Percentiles rank a stretch among this genome's conserved stretches.
Evolutionary conservation across 2,329 filamentous ascomycete species (phyloP).

Genomic region (Coleophoma crateriformis): DNA sequence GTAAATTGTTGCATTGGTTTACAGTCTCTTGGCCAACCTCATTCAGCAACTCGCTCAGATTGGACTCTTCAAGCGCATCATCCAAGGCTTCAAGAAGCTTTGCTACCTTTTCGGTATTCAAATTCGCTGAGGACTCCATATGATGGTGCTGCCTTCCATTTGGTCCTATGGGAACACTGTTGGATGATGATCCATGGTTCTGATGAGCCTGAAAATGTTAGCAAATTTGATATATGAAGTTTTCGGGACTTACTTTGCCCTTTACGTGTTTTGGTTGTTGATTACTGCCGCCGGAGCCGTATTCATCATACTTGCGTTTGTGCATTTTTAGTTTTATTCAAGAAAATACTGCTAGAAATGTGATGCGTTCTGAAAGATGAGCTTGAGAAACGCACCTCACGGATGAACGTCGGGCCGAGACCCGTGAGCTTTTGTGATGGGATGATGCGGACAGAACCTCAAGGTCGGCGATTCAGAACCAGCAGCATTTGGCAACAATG

Average conservation of each 20-base stretch:
- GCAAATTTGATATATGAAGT: neutral
- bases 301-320: slow-evolving; percentile 1
- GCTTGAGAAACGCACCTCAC: neutral
- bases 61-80: slow-evolving; percentile 15
- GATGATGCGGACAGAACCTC: too few species aligned
- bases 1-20: slow-evolving; percentile 14
- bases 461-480: neutral
- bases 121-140: too few species aligned
- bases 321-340: neutral
- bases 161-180: too few species aligned
- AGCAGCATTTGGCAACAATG: slow-evolving; percentile 38
- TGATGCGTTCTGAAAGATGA: neutral
- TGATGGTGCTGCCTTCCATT: too few species aligned
- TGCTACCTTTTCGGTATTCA: slow-evolving; percentile 9
- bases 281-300: too few species aligned
- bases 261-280: neutral
- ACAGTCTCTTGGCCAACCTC: slow-evolving; percentile 13
- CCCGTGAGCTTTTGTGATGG: neutral
- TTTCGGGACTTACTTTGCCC: neutral
- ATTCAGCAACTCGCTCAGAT: slow-evolving; percentile 7
- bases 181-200: too few species aligned
- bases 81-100: slow-evolving; percentile 20
- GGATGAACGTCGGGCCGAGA: too few species aligned
- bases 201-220: too few species aligned
- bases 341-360: neutral